Percentiles rank a stretch among this genome's conserved stretches.
Conservation (phyloP, 768 basidiomycete genomes). For the Calocera viscosa region DNA sequence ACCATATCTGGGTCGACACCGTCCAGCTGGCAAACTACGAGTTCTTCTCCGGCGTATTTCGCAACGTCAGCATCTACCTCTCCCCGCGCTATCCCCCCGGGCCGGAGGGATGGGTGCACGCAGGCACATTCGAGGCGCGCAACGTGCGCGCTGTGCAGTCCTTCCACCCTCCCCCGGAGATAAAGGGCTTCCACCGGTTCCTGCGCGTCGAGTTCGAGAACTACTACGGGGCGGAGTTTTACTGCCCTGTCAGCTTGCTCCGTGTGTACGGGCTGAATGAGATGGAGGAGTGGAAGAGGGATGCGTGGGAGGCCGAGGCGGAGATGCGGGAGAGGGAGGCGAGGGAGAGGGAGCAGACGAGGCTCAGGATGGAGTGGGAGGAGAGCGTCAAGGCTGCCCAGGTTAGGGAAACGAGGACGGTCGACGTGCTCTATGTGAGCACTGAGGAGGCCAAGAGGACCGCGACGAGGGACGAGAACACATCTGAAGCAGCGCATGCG, state of each 20-base stretch:
- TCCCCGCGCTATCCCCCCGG: constrained; percentile 45
- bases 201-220: constrained; percentile 88
- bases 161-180: constrained; percentile 60
- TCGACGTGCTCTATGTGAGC: neutral
- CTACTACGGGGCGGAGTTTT: constrained; percentile 89
- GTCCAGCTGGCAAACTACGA: constrained; percentile 95
- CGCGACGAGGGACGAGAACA: neutral
- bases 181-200: constrained; percentile 81
- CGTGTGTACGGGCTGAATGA: constrained; percentile 93
- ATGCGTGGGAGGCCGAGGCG: constrained; percentile 60
- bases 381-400: neutral
- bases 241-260: constrained; percentile 85
- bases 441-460: neutral
- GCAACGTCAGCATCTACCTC: constrained; percentile 76
- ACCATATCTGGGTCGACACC: constrained; percentile 92
- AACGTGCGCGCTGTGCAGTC: constrained; percentile 80
- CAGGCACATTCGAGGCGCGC: constrained; percentile 70
- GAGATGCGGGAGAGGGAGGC: neutral
- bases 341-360: neutral
- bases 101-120: constrained; percentile 51
- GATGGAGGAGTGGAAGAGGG: constrained; percentile 93
- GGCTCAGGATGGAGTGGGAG: too few species aligned
- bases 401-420: neutral
- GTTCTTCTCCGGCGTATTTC: constrained; percentile 94
- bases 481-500: neutral